Evolutionary conservation across 257 asterid species (phyloP), one percentile per base, ranked within the genome.

Genomic region (Solanum verrucosum): DNA sequence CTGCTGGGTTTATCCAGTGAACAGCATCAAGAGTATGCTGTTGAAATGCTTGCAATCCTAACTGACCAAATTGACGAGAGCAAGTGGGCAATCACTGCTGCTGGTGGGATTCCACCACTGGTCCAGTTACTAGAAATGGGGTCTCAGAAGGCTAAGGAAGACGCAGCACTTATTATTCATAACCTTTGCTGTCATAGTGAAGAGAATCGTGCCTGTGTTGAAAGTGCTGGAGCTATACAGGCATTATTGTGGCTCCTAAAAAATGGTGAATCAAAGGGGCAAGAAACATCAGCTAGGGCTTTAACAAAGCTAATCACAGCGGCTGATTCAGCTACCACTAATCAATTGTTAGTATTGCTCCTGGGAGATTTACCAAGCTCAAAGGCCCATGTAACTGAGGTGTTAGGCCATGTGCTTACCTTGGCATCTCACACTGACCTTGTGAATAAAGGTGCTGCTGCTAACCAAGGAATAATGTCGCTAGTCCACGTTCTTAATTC

Each of bases 1-100:
- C 93, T 92, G 60, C 89, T 95, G 89, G 96, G 98, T 78, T 91
- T 96, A 91, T 93, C 98, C 86, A 89, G 95, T 87, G 95, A 96
- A 87, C 94, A 92, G 60, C 94, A 96, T 89, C 99, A 95, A 93
- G 99, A 96, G 89, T 94, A 90, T 34, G 95, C 96, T 52, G 99
- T 94, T 86, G 94, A 91, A 91, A 88, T 95, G 94, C 96, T 96
- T 71, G 93, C 93, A 60, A 95, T 96, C 85, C 94, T 96, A 84
- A 94, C 93, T 13, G 93, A 94, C 90, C 96, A 94, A 90, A 93
- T 90, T 89, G 98, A 94, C 73, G 98, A 96, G 92, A 93, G 99
- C 96, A 96, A 94, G 90, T 96, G 98, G 98, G 99, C 99, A 82
- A 93, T 96, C 87, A 96, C 99, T 65, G 98, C 98, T 37, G 98